A percentile compares a stretch with the other conserved stretches of the same genome.
Conservation (phyloP, 441 rosid species). For the Croton laevigatus region DNA sequence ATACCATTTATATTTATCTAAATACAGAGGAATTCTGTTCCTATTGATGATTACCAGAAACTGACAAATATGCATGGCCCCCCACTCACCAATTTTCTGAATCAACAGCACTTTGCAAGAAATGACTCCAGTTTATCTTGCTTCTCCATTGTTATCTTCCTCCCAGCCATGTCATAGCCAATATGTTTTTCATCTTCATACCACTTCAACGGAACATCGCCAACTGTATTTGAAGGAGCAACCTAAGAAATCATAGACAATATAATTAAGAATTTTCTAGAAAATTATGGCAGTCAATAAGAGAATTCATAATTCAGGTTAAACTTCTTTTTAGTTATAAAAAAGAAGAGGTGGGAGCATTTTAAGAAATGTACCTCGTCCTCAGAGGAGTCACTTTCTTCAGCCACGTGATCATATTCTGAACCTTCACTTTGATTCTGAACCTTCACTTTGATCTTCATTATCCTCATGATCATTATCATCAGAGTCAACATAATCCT, state of each 20-base stretch:
- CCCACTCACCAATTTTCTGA: constrained; percentile 70
- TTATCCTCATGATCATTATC: constrained; percentile 19
- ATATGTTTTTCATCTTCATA: constrained; percentile 68
- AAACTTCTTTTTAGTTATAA: too few species aligned
- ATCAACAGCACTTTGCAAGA: constrained; percentile 80
- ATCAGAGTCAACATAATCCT: constrained; percentile 29
- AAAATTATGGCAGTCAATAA: background rate
- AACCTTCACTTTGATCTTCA: constrained; percentile 43
- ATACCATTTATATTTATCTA: background rate
- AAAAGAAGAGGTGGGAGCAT: background rate
- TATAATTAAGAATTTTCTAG: background rate
- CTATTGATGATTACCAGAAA: background rate
- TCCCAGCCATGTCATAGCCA: constrained; percentile 78
- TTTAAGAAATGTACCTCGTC: constrained; percentile 56
- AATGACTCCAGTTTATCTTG: constrained; percentile 75
- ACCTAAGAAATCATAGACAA: constrained; percentile 40
- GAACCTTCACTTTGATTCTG: constrained; percentile 44
- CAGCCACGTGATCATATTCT: constrained; percentile 45
- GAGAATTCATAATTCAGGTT: too few species aligned
- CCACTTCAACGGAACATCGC: constrained; percentile 84
- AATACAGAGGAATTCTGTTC: background rate
- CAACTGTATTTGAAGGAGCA: constrained; percentile 78
- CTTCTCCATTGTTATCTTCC: constrained; percentile 77
- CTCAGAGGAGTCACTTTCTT: constrained; percentile 92
- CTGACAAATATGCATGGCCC: background rate